These are phyloP conservation scores for Eremochloa ophiuroides DNA, from an alignment of 176 grass and related monocot genomes.

Conservation along the genomic window DNA sequence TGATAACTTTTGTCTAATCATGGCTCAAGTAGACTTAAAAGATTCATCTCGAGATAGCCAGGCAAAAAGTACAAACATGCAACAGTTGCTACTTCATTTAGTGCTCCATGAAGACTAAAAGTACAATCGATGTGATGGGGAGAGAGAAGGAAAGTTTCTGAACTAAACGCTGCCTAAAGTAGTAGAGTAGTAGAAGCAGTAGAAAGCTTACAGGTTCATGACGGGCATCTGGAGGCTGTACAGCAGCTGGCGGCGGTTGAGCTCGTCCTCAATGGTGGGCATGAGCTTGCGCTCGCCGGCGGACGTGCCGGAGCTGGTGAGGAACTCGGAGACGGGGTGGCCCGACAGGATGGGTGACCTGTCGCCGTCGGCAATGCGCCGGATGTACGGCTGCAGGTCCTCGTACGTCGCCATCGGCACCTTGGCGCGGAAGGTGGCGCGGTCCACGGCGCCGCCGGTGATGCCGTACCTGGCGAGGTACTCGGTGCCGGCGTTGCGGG, in stretches of 20 bases:
- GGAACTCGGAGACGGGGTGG: conserved; percentile 91
- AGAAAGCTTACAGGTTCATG: conserved; percentile 78
- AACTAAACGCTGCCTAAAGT: too few relatives aligned
- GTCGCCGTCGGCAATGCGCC: conserved; percentile 82
- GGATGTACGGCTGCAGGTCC: conserved; percentile 91
- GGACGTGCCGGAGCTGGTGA: conserved; percentile 98
- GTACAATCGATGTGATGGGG: too few relatives aligned
- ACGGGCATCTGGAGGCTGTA: conserved; percentile 94
- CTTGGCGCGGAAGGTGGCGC: conserved; percentile 63
- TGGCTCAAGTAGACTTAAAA: too few relatives aligned
- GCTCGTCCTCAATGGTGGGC: conserved; percentile 89
- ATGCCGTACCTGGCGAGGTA: conserved; percentile 66
- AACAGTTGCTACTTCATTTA: too few relatives aligned
- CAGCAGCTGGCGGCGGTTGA: conserved; percentile 84
- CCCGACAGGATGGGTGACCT: conserved; percentile 76
- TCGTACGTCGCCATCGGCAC: conserved; percentile 86
- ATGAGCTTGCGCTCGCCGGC: conserved; percentile 95
- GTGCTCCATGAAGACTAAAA: too few relatives aligned
- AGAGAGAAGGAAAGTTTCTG: too few relatives aligned
- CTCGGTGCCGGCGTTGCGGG: conserved; percentile 71
- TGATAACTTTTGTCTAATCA: too few relatives aligned
- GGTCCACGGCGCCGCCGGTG: conserved; percentile 50
- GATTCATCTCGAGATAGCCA: too few relatives aligned
- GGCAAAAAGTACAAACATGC: too few relatives aligned
- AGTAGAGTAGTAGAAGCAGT: neutral